phyloP scores from a whole-genome alignment of 148 eudicot species.

The Rhododendron simsii region DNA sequence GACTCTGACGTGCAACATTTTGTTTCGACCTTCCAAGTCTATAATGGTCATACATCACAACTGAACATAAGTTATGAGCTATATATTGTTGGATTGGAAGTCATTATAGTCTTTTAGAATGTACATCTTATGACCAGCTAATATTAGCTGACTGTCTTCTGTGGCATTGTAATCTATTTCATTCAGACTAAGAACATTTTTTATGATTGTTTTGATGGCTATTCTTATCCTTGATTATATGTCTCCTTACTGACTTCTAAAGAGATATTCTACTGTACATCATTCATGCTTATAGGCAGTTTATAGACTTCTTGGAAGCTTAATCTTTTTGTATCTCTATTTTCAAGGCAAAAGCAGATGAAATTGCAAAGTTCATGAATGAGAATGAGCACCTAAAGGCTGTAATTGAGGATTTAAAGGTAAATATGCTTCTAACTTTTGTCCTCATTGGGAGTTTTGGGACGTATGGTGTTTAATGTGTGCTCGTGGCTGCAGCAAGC shows the following conservation, averaged over 20 bases:
- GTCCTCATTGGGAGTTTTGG: not conserved
- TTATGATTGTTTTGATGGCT: conserved; percentile 5
- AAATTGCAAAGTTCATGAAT: conserved; percentile 83
- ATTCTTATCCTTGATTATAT: conserved; percentile 2
- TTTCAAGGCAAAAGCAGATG: conserved; percentile 93
- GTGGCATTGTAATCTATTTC: not conserved
- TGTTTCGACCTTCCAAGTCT: not conserved
- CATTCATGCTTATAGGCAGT: not conserved
- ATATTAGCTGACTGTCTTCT: not conserved
- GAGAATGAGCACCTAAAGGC: conserved; percentile 86
- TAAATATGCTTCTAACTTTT: conserved; percentile 20
- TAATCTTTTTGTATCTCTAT: conserved; percentile 6
- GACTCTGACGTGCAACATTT: not conserved
- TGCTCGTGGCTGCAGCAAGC: not conserved
- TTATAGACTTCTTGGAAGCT: conserved; percentile 1
- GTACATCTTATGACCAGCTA: not conserved
- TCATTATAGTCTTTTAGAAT: not conserved
- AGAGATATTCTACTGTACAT: not conserved
- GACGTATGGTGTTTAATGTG: no score
- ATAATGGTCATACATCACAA: not conserved
- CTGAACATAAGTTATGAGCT: not conserved
- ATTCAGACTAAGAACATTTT: not conserved
- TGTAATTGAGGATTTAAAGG: conserved; percentile 65
- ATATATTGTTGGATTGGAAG: not conserved
- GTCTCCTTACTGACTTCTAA: not conserved